phyloP scores from a whole-genome alignment of 495 filamentous ascomycete genomes.

The Daldinia childiae region DNA sequence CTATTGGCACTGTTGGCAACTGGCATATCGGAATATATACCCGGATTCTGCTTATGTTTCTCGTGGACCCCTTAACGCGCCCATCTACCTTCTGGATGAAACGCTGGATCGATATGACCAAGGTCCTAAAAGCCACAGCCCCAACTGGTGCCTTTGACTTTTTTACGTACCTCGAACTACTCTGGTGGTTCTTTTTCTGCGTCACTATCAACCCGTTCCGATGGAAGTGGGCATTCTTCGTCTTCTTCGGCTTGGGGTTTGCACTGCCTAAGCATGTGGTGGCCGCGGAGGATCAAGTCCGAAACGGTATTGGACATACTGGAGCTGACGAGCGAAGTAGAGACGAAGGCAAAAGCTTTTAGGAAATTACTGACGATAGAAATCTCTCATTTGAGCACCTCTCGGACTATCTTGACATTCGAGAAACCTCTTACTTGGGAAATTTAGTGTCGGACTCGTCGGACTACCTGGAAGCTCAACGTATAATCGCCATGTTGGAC shows the following conservation, averaged over 20 bases:
- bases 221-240: constrained; percentile 83
- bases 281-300: constrained; percentile 66
- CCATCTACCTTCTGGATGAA: constrained; percentile 80
- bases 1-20: constrained; percentile 83
- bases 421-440: not conserved
- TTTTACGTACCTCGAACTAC: constrained; percentile 84
- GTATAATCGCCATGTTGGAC: not conserved
- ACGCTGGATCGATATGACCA: constrained; percentile 86
- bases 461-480: not conserved
- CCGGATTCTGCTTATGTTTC: constrained; percentile 83
- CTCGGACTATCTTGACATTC: too few species aligned
- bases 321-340: constrained; percentile 24
- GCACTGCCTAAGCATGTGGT: constrained; percentile 72
- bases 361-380: constrained; percentile 69
- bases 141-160: constrained; percentile 83
- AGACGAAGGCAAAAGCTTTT: constrained; percentile 63
- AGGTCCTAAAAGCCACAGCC: constrained; percentile 71
- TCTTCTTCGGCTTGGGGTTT: constrained; percentile 79
- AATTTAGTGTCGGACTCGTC: not conserved
- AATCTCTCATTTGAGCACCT: not conserved
- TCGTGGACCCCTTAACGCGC: constrained; percentile 78
- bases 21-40: constrained; percentile 93
- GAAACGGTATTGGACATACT: constrained; percentile 57
- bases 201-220: constrained; percentile 83
- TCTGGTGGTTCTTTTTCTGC: constrained; percentile 87